A percentile compares a stretch with the other conserved stretches of the same genome.
Evolutionary conservation across 1,284 basidiomycete species (phyloP).

Genomic region (Pisolithus thermaeus): DNA sequence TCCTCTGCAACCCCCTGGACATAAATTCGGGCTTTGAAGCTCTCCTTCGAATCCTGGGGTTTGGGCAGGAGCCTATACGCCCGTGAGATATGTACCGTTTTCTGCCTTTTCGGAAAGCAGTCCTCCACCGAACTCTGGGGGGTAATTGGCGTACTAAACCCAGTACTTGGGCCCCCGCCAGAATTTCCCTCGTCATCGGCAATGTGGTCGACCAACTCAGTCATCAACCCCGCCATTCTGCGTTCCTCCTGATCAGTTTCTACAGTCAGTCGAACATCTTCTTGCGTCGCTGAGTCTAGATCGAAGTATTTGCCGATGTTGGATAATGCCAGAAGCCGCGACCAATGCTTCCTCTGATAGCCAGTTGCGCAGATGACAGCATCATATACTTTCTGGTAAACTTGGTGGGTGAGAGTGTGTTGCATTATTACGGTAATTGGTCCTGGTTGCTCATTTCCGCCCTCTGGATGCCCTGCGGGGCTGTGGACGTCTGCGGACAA

Average conservation of each 20-base stretch:
- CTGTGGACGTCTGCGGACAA: constrained; percentile 27
- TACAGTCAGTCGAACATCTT: constrained; percentile 17
- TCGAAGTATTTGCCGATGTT: constrained; percentile 40
- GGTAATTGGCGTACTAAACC: constrained; percentile 27
- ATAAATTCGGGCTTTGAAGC: constrained; percentile 41
- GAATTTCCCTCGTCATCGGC: constrained; percentile 1
- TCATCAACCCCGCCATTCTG: neutral
- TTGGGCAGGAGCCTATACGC: constrained; percentile 40
- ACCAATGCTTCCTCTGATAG: constrained; percentile 48
- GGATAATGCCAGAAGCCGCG: constrained; percentile 40
- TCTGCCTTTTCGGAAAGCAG: constrained; percentile 14
- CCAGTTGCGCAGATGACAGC: constrained; percentile 53
- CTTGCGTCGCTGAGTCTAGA: constrained; percentile 19
- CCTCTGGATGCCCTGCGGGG: neutral
- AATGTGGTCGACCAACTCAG: constrained; percentile 1
- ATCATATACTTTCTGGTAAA: constrained; percentile 39
- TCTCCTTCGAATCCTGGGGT: constrained; percentile 2
- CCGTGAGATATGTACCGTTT: constrained; percentile 39
- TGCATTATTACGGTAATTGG: constrained; percentile 34
- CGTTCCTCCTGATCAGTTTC: constrained; percentile 3
- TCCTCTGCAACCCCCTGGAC: constrained; percentile 53
- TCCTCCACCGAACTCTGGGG: constrained; percentile 20
- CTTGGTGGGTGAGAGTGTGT: constrained; percentile 30
- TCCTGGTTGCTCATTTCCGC: constrained; percentile 9
- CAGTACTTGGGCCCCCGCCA: constrained; percentile 14